Conservation (phyloP, 257 asterid species). For the Gynochthodes officinalis region DNA sequence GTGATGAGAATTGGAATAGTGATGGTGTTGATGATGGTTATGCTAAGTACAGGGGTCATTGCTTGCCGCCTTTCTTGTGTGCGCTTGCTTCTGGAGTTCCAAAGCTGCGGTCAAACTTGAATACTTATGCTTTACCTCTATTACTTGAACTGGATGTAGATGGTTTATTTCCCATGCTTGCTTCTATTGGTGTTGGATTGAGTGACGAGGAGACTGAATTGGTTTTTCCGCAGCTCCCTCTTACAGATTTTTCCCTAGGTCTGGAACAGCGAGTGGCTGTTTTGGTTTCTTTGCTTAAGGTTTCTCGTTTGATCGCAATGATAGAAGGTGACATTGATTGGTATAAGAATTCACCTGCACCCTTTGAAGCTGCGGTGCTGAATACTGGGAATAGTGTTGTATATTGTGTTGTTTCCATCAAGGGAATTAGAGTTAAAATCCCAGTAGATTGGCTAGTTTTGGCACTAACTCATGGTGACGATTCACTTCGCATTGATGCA, state of each 20-base stretch:
- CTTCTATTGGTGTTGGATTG: slow-evolving; percentile 56
- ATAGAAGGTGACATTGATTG: slow-evolving; percentile 94
- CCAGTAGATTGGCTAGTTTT: slow-evolving; percentile 74
- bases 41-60: slow-evolving; percentile 59
- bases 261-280: slow-evolving; percentile 73
- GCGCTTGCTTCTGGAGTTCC: slow-evolving; percentile 82
- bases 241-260: slow-evolving; percentile 36
- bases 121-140: slow-evolving; percentile 82
- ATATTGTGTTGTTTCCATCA: slow-evolving; percentile 51
- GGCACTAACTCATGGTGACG: slow-evolving; percentile 85
- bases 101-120: slow-evolving; percentile 81
- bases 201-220: slow-evolving; percentile 42
- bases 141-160: slow-evolving; percentile 81
- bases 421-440: slow-evolving; percentile 60
- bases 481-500: slow-evolving; percentile 91
- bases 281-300: slow-evolving; percentile 85
- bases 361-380: slow-evolving; percentile 35
- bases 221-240: slow-evolving; percentile 38
- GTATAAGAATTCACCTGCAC: slow-evolving; percentile 37
- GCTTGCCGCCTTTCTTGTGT: slow-evolving; percentile 67
- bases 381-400: slow-evolving; percentile 37
- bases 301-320: slow-evolving; percentile 77
- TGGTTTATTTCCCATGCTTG: slow-evolving; percentile 77
- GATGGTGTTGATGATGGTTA: slow-evolving; percentile 76
- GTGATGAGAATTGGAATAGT: slow-evolving; percentile 86